These are phyloP conservation scores for Carex kokanica DNA, from an alignment of 176 grass and related monocot genomes.

Conservation along the genomic window DNA sequence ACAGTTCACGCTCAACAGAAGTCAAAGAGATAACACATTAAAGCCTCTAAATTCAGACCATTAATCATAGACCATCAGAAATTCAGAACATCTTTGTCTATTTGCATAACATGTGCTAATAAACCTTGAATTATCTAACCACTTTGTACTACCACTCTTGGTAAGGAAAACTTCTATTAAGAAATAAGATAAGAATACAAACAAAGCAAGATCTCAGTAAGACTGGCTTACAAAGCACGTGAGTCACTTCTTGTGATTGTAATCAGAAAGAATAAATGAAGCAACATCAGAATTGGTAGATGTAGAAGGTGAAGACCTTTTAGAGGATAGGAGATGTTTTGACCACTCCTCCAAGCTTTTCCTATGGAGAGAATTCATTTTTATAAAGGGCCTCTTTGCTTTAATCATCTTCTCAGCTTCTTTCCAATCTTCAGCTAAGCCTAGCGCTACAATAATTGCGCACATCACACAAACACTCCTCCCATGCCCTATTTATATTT, in stretches of 20 bases:
- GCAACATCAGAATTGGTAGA: slow-evolving; percentile 46
- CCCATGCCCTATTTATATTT: slow-evolving; percentile 69
- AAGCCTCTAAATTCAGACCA: background rate
- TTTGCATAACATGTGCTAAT: background rate
- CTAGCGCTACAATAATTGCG: slow-evolving; percentile 70
- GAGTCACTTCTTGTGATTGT: slow-evolving; percentile 36
- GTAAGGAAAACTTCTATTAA: background rate
- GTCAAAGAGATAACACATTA: background rate
- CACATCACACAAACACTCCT: slow-evolving; percentile 97
- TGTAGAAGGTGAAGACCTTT: slow-evolving; percentile 32
- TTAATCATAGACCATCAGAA: background rate
- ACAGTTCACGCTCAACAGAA: background rate
- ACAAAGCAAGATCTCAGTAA: background rate
- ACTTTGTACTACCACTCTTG: background rate
- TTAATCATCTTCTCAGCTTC: slow-evolving; percentile 73
- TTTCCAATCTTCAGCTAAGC: slow-evolving; percentile 89
- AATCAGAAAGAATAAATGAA: slow-evolving; percentile 73
- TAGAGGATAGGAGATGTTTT: slow-evolving; percentile 55
- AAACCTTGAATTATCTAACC: background rate
- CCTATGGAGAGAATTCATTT: slow-evolving; percentile 79
- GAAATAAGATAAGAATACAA: background rate
- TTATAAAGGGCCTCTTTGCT: slow-evolving; percentile 73
- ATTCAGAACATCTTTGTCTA: background rate
- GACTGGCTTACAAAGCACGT: background rate
- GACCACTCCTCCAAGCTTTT: slow-evolving; percentile 89